phyloP scores from a whole-genome alignment of 192 early-diverging fungal species.

The Umbelopsis sp. region DNA sequence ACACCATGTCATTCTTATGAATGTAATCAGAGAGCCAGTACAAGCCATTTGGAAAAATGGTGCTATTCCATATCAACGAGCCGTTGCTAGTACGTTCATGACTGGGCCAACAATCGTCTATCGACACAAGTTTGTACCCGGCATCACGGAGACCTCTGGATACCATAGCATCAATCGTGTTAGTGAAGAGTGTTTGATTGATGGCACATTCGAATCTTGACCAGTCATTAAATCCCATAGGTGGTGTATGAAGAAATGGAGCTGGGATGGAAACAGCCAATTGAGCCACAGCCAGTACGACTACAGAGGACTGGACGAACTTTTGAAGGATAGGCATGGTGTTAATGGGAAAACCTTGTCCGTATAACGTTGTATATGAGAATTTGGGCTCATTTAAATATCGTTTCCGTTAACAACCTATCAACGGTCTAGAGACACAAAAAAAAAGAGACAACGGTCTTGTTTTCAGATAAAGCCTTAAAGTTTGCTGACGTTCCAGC shows the following conservation, averaged over 20 bases:
- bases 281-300: too few relatives aligned
- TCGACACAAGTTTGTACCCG: constrained; percentile 55
- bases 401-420: too few relatives aligned
- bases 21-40: constrained; percentile 49
- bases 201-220: constrained; percentile 51
- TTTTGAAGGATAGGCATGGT: too few relatives aligned
- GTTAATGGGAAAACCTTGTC: too few relatives aligned
- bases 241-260: constrained; percentile 6
- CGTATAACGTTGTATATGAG: too few relatives aligned
- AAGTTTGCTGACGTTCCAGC: too few relatives aligned
- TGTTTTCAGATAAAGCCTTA: too few relatives aligned
- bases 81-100: constrained; percentile 8
- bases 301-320: too few relatives aligned
- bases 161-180: constrained; percentile 50
- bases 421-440: too few relatives aligned
- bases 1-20: constrained; percentile 45
- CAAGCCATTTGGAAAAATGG: constrained; percentile 55
- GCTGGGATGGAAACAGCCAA: not conserved
- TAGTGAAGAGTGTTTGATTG: constrained; percentile 47
- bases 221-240: constrained; percentile 65
- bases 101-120: constrained; percentile 61
- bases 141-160: constrained; percentile 37
- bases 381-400: too few relatives aligned
- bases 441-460: too few relatives aligned
- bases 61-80: constrained; percentile 17